Conservation (phyloP, 2,329 filamentous ascomycete species). For the Fusarium praegraminearum region DNA sequence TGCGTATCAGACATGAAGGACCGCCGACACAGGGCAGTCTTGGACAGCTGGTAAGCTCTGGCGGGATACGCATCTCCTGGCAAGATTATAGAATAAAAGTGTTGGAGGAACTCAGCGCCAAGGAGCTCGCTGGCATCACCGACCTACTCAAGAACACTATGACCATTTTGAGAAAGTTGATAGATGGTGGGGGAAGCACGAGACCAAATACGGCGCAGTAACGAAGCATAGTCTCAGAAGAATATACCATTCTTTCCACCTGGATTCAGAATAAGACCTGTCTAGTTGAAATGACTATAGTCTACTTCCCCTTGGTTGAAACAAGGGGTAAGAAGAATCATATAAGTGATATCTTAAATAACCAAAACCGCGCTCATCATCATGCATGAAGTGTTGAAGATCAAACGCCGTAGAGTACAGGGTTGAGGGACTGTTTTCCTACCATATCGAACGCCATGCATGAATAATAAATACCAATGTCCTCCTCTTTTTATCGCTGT, state of each 20-base stretch:
- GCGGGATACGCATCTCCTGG: conserved; percentile 76
- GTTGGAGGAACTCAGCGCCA: conserved; percentile 72
- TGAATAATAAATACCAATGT: conserved; percentile 15
- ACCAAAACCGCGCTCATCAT: conserved; percentile 17
- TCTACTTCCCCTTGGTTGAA: conserved; percentile 50
- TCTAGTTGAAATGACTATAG: conserved; percentile 51
- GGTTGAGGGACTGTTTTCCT: conserved; percentile 51
- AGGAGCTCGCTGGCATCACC: conserved; percentile 74
- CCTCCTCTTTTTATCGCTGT: conserved; percentile 11
- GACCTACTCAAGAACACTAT: conserved; percentile 85
- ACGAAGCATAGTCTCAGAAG: not conserved
- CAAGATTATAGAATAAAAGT: conserved; percentile 81
- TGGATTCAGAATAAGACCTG: conserved; percentile 27
- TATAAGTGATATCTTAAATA: conserved; percentile 15
- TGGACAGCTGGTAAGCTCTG: conserved; percentile 69
- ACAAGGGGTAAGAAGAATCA: conserved; percentile 46
- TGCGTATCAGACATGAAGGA: conserved; percentile 68
- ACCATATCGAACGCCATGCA: conserved; percentile 41
- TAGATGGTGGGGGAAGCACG: conserved; percentile 48
- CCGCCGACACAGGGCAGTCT: conserved; percentile 79
- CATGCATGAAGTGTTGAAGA: conserved; percentile 46
- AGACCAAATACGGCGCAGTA: conserved; percentile 33
- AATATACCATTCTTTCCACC: not conserved
- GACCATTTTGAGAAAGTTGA: conserved; percentile 73
- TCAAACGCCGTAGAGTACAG: conserved; percentile 47